phyloP scores from a whole-genome alignment of 768 basidiomycete species.

The Leucocoprinus leucothites region DNA sequence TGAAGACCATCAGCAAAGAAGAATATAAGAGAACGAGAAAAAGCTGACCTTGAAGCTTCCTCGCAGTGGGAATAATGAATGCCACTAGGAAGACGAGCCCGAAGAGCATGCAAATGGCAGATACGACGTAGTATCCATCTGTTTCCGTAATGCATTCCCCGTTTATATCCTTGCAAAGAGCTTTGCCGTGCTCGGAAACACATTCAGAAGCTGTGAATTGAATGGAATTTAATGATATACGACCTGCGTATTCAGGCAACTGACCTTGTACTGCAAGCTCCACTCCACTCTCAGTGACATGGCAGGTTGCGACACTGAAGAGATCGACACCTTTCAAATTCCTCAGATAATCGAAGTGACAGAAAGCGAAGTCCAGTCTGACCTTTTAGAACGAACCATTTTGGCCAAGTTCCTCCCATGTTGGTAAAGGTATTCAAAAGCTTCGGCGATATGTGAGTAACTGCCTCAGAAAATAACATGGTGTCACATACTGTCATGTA shows the following conservation, averaged over 20 bases:
- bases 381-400: constrained; percentile 94
- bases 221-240: constrained; percentile 13
- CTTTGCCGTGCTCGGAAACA: constrained; percentile 89
- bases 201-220: constrained; percentile 69
- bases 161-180: constrained; percentile 65
- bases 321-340: constrained; percentile 70
- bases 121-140: constrained; percentile 92
- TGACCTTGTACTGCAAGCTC: constrained; percentile 56
- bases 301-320: constrained; percentile 83
- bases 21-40: background rate
- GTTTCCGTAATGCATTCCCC: constrained; percentile 81
- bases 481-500: constrained; percentile 90
- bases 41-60: constrained; percentile 76
- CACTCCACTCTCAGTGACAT: constrained; percentile 55
- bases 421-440: constrained; percentile 94
- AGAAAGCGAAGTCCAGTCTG: background rate
- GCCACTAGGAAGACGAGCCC: constrained; percentile 71
- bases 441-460: constrained; percentile 35
- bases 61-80: constrained; percentile 83
- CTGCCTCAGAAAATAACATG: background rate
- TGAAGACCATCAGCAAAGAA: constrained; percentile 25
- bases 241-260: constrained; percentile 3
- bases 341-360: constrained; percentile 6
- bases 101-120: constrained; percentile 70
- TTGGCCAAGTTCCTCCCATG: constrained; percentile 97